A percentile compares a stretch with the other conserved stretches of the same genome.
These are phyloP conservation scores for Geum urbanum DNA, from an alignment of 306 rosid genomes.

Conservation along the genomic window DNA sequence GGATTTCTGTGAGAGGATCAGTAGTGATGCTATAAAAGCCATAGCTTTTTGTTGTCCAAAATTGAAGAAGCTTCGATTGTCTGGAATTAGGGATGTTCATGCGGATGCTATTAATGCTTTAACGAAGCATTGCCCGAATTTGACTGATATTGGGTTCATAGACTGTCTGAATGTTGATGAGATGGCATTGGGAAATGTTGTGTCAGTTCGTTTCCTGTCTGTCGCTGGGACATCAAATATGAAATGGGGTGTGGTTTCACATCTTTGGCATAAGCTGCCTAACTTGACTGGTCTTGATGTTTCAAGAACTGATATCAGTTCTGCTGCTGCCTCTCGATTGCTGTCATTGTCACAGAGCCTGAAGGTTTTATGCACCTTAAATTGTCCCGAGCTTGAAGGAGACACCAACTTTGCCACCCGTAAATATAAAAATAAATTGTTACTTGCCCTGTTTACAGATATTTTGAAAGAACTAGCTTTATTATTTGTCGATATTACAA, in stretches of 20 bases:
- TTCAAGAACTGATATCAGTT: slow-evolving; percentile 89
- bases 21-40: slow-evolving; percentile 92
- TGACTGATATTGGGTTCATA: slow-evolving; percentile 85
- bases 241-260: slow-evolving; percentile 87
- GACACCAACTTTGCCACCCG: slow-evolving; percentile 53
- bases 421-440: slow-evolving; percentile 72
- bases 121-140: slow-evolving; percentile 64
- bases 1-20: slow-evolving; percentile 97
- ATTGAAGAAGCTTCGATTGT: slow-evolving; percentile 73
- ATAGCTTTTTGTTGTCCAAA: slow-evolving; percentile 78
- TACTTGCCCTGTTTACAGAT: slow-evolving; percentile 74
- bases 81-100: slow-evolving; percentile 83
- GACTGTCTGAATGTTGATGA: slow-evolving; percentile 89
- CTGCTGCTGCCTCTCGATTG: slow-evolving; percentile 67
- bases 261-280: slow-evolving; percentile 86
- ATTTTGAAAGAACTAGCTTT: slow-evolving; percentile 76
- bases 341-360: slow-evolving; percentile 65
- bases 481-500: slow-evolving; percentile 62
- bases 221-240: slow-evolving; percentile 85
- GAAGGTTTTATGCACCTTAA: slow-evolving; percentile 86
- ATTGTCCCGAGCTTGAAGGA: slow-evolving; percentile 80
- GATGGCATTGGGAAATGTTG: slow-evolving; percentile 70
- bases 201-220: slow-evolving; percentile 75
- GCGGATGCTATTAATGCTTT: slow-evolving; percentile 78
- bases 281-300: slow-evolving; percentile 81